These are phyloP conservation scores for Herpetospermum pedunculosum DNA, from an alignment of 306 rosid species.

Conservation along the genomic window DNA sequence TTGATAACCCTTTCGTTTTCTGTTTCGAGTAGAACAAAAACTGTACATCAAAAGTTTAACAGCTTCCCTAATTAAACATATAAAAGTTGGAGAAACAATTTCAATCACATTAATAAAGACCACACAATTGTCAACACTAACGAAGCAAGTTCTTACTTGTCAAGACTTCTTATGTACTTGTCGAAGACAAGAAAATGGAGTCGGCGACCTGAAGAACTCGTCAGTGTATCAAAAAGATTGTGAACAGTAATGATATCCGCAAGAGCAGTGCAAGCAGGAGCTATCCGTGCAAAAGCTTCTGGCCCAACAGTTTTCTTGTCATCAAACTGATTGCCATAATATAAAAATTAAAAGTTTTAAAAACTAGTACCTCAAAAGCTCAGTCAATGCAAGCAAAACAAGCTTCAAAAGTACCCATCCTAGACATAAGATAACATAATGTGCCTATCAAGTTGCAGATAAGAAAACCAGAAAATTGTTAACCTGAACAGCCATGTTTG, in stretches of 20 bases:
- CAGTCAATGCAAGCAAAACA: neutral
- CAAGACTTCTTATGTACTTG: slow-evolving; percentile 67
- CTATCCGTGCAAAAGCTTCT: slow-evolving; percentile 85
- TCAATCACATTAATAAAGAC: neutral
- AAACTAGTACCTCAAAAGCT: neutral
- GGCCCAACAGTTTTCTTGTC: slow-evolving; percentile 66
- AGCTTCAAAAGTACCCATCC: slow-evolving; percentile 6
- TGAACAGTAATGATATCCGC: slow-evolving; percentile 73
- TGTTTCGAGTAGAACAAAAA: neutral
- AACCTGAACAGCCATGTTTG: slow-evolving; percentile 81
- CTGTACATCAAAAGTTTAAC: neutral
- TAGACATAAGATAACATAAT: slow-evolving; percentile 1
- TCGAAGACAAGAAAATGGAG: slow-evolving; percentile 85
- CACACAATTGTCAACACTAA: slow-evolving; percentile 7
- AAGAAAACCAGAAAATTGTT: slow-evolving; percentile 9
- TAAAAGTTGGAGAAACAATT: neutral
- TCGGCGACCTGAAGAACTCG: slow-evolving; percentile 42
- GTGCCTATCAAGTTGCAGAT: slow-evolving; percentile 6
- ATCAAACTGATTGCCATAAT: slow-evolving; percentile 42
- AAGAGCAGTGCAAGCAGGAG: slow-evolving; percentile 59
- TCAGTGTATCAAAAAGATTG: slow-evolving; percentile 71
- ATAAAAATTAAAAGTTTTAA: neutral
- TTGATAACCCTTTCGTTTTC: neutral
- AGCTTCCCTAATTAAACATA: neutral
- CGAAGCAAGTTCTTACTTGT: slow-evolving; percentile 42